phyloP scores from a whole-genome alignment of 192 early-diverging fungal species.

The Rhizophagus prolifer region DNA sequence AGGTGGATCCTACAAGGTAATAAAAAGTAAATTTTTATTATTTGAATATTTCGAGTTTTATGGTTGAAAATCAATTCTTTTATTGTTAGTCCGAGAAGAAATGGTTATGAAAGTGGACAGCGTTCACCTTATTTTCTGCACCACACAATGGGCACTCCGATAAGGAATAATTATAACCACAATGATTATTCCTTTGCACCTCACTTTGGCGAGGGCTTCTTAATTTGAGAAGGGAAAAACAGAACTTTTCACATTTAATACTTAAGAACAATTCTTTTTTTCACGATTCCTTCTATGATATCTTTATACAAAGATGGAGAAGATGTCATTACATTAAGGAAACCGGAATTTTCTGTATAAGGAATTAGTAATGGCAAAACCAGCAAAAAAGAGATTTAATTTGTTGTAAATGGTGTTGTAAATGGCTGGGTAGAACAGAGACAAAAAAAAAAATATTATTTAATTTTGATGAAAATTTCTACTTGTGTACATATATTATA shows the following conservation, averaged over 20 bases:
- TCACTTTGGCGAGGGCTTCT: neutral
- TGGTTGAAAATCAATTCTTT: neutral
- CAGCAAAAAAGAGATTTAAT: neutral
- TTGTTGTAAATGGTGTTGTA: neutral
- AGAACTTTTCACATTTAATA: neutral
- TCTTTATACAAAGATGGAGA: neutral
- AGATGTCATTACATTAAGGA: neutral
- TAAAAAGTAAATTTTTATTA: neutral
- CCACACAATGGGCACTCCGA: neutral
- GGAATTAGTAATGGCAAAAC: neutral
- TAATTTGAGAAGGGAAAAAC: neutral
- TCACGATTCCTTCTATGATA: neutral
- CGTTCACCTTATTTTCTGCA: neutral
- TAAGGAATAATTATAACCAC: neutral
- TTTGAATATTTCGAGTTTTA: neutral
- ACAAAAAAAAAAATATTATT: neutral
- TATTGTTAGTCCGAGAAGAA: neutral
- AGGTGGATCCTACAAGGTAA: slow-evolving; percentile 27
- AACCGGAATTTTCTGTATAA: neutral
- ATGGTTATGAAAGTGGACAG: neutral
- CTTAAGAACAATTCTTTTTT: neutral
- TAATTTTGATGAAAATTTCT: neutral
- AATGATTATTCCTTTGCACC: neutral
- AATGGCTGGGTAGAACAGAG: neutral
- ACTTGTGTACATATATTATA: neutral